Evolutionary conservation across 148 eudicot species (phyloP).

Genomic region (Camellia lanceoleosa): DNA sequence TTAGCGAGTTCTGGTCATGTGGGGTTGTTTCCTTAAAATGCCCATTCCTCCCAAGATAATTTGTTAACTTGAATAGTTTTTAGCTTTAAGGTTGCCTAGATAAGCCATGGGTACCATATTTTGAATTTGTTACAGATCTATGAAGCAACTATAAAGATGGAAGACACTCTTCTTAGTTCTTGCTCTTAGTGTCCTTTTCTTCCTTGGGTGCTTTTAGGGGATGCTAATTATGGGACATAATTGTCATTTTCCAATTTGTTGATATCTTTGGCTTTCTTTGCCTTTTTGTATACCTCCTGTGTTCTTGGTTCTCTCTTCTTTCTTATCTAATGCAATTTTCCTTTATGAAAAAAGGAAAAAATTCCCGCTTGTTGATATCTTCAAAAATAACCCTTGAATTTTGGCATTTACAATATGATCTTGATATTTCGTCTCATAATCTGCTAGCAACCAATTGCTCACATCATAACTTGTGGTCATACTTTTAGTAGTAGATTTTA

Average conservation of each 20-base stretch:
- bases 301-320: background rate
- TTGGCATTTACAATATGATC: background rate
- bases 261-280: constrained; percentile 1
- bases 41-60: constrained; percentile 2
- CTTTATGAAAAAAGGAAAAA: background rate
- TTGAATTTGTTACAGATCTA: background rate
- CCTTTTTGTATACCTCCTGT: background rate
- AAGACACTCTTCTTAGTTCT: background rate
- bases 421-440: background rate
- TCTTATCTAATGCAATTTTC: background rate
- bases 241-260: background rate
- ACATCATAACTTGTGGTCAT: background rate
- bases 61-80: background rate
- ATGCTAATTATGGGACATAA: background rate
- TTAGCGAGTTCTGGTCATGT: background rate
- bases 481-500: background rate
- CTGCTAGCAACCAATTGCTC: constrained; percentile 1
- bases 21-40: background rate
- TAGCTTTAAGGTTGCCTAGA: background rate
- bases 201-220: background rate
- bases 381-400: background rate
- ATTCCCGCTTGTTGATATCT: background rate
- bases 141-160: background rate
- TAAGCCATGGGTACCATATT: background rate
- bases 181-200: background rate